These are phyloP conservation scores for Filosporella fistucella DNA, from an alignment of 495 filamentous ascomycete genomes.

Conservation along the genomic window DNA sequence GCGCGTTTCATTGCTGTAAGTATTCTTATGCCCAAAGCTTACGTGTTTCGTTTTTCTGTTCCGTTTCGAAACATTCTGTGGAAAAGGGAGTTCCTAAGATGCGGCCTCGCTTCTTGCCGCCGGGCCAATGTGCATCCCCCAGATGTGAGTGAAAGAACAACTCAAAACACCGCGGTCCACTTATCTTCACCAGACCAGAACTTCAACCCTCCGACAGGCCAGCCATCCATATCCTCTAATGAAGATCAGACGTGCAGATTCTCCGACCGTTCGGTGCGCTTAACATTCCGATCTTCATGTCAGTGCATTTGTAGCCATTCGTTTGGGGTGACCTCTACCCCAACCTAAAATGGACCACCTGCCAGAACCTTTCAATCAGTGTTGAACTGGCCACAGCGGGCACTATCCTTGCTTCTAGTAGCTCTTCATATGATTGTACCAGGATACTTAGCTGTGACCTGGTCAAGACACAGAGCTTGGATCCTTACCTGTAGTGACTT, in stretches of 20 bases:
- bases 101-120: no score
- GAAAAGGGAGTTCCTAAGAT: no score
- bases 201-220: slow-evolving; percentile 1
- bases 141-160: no score
- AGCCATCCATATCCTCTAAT: slow-evolving; percentile 4
- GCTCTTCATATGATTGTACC: background rate
- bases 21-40: no score
- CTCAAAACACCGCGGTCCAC: no score
- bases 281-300: background rate
- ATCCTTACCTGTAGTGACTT: background rate
- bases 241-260: slow-evolving; percentile 5
- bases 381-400: slow-evolving; percentile 4
- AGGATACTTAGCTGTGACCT: background rate
- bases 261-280: background rate
- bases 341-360: background rate
- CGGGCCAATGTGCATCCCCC: no score
- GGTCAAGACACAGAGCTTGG: slow-evolving; percentile 4
- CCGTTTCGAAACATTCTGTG: no score
- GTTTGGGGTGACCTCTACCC: background rate
- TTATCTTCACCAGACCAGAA: no score
- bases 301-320: slow-evolving; percentile 10
- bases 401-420: no score
- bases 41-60: no score
- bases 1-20: no score
- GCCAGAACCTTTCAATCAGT: background rate